These are phyloP conservation scores for Coemansia erecta DNA, from an alignment of 192 early-diverging fungal genomes.

Conservation along the genomic window DNA sequence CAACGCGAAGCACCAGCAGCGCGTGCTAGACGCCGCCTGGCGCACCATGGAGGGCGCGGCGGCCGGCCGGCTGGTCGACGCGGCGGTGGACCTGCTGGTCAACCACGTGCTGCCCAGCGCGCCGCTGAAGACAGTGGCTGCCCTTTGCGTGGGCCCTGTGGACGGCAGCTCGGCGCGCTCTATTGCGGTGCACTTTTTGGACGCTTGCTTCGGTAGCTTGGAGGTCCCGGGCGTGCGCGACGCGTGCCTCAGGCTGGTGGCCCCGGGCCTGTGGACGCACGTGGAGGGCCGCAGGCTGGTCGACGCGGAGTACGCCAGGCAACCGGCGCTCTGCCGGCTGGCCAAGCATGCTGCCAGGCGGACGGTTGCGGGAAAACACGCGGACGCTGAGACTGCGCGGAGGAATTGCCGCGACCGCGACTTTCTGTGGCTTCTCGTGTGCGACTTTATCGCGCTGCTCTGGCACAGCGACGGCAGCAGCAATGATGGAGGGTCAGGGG, in stretches of 20 bases:
- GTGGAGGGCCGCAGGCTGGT: slow-evolving; percentile 52
- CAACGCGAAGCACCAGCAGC: slow-evolving; percentile 87
- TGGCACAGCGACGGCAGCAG: not conserved
- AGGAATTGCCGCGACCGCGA: slow-evolving; percentile 57
- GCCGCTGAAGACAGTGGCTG: not conserved
- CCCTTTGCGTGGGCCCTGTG: no score
- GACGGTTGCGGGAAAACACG: slow-evolving; percentile 3
- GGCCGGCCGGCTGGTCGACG: slow-evolving; percentile 50
- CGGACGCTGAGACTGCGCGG: slow-evolving; percentile 51
- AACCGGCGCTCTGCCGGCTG: slow-evolving; percentile 62
- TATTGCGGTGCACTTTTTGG: slow-evolving; percentile 71
- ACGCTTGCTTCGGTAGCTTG: slow-evolving; percentile 79
- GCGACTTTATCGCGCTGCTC: not conserved
- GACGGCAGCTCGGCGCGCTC: slow-evolving; percentile 17
- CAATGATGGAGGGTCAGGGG: no score
- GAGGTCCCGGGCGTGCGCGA: slow-evolving; percentile 74
- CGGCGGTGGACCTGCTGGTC: slow-evolving; percentile 14
- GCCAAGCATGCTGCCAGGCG: slow-evolving; percentile 60
- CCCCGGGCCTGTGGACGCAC: slow-evolving; percentile 73
- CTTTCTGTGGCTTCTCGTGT: slow-evolving; percentile 53
- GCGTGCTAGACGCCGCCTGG: slow-evolving; percentile 60
- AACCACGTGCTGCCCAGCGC: slow-evolving; percentile 8
- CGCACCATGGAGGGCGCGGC: slow-evolving; percentile 54
- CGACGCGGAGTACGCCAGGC: slow-evolving; percentile 61
- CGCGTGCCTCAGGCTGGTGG: slow-evolving; percentile 75